Percentiles rank a stretch among this genome's conserved stretches.
phyloP scores from a whole-genome alignment of 768 basidiomycete genomes.

The Roridomyces roridus region DNA sequence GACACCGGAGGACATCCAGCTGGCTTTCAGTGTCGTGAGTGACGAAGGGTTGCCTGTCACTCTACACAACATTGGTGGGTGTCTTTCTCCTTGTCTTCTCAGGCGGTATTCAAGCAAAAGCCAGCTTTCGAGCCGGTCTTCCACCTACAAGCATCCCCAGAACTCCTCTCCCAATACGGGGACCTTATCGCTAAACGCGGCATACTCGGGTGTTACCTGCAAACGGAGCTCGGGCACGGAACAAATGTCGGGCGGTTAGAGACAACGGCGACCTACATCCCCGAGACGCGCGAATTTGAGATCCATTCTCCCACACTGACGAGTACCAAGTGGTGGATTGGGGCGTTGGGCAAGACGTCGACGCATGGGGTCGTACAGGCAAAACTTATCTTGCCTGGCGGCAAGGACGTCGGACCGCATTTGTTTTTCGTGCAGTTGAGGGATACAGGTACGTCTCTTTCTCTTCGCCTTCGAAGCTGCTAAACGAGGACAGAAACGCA shows the following conservation, averaged over 20 bases:
- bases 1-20: conserved; percentile 51
- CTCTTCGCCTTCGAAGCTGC: not conserved
- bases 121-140: conserved; percentile 77
- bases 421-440: conserved; percentile 77
- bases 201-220: conserved; percentile 75
- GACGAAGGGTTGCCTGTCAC: conserved; percentile 61
- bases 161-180: conserved; percentile 58
- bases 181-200: conserved; percentile 56
- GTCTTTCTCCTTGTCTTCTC: not conserved
- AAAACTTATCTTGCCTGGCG: conserved; percentile 67
- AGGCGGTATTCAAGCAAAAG: no score
- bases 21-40: conserved; percentile 50
- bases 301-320: conserved; percentile 79
- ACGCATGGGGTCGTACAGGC: conserved; percentile 83
- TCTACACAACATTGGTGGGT: conserved; percentile 34
- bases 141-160: conserved; percentile 60
- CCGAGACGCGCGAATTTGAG: conserved; percentile 70
- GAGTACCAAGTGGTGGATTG: conserved; percentile 86
- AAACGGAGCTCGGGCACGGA: conserved; percentile 83
- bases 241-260: conserved; percentile 73
- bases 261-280: conserved; percentile 80
- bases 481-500: conserved; percentile 60
- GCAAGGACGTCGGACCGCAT: conserved; percentile 71
- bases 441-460: conserved; percentile 54
- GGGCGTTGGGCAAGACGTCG: conserved; percentile 71